Evolutionary conservation across 352 stramenopile genomes (phyloP), one percentile per base, ranked within the genome.

Genomic region (Pythium coloratum): DNA sequence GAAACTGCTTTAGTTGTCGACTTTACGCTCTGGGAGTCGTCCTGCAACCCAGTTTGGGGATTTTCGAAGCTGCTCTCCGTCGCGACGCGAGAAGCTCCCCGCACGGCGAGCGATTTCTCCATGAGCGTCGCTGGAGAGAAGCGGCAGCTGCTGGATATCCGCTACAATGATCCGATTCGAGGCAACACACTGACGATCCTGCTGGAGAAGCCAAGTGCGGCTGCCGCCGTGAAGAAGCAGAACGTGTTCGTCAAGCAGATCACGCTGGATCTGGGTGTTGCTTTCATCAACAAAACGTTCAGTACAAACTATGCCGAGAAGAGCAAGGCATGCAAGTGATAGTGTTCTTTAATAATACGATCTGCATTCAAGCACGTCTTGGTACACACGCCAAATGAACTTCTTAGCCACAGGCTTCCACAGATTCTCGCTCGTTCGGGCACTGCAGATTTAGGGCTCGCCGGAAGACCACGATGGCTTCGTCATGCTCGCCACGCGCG

Each of bases 381-480:
- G 40, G 16, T 18, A 56, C 2, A 38, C 2, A 32, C 14, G 50
- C 32, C 14, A 34, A 63, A 10, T 8, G 24, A 32, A 32, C 8
- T 26, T 3, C 8, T 32, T 53, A 53, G 8, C n/a, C n/a, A 12
- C 32, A 67, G 59, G 46, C 62, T 51, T 40, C 40, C 2, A 61
- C 61, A 32, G 58, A 61, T 30, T 40, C n/a, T 9, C 38, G 53
- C 33, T 67, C 53, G 30, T 47, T 64, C n/a, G 77, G 74, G 34
- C 76, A 84, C 46, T 91, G 83, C 49, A 91, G 58, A 51, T 80
- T 78, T 6, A 91, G 69, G 13, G 80, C 83, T 54, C 73, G 65
- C 1, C 83, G 77, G 66, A 90, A 91, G 9, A 90, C 80, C 9
- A 75, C 62, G 49, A 91, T 91, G 2, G 83, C 83, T 59, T 91